Evolutionary conservation across 2,329 filamentous ascomycete genomes (phyloP).

Genomic region (Alternaria sp.): DNA sequence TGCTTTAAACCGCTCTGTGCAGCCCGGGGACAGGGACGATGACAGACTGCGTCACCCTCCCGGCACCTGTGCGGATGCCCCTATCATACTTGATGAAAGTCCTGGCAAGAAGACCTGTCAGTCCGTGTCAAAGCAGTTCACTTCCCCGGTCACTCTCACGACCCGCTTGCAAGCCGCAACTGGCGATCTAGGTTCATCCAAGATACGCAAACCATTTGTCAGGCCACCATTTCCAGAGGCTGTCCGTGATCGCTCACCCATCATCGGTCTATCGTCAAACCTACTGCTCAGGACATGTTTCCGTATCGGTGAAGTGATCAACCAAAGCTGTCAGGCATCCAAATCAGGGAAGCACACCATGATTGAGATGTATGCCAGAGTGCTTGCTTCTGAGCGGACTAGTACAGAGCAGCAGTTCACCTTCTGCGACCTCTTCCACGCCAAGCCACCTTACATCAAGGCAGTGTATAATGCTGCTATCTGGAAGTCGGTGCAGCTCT

Average conservation of each 20-base stretch:
- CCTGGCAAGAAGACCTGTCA: not conserved
- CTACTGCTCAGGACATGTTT: slow-evolving; percentile 66
- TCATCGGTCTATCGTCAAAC: slow-evolving; percentile 59
- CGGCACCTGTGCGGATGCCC: not conserved
- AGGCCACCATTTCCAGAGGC: slow-evolving; percentile 59
- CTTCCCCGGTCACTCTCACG: slow-evolving; percentile 31
- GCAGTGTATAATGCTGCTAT: slow-evolving; percentile 51
- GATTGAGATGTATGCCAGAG: slow-evolving; percentile 69
- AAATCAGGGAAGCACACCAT: slow-evolving; percentile 57
- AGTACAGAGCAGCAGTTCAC: slow-evolving; percentile 65
- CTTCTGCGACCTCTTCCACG: slow-evolving; percentile 68
- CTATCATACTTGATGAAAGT: not conserved
- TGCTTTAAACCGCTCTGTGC: slow-evolving; percentile 2
- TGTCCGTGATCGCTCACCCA: slow-evolving; percentile 59
- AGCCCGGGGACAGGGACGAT: not conserved
- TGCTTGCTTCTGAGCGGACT: slow-evolving; percentile 64
- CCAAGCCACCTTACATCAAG: slow-evolving; percentile 61
- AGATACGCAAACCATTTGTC: slow-evolving; percentile 52
- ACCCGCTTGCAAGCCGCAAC: slow-evolving; percentile 20
- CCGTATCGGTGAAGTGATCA: slow-evolving; percentile 66
- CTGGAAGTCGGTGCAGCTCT: slow-evolving; percentile 55
- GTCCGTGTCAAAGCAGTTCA: slow-evolving; percentile 19
- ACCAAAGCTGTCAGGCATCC: slow-evolving; percentile 54
- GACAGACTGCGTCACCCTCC: not conserved
- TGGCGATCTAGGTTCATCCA: not conserved